Evolutionary conservation across 768 basidiomycete species (phyloP), one percentile per base, ranked within the genome.

Genomic region (Infundibulicybe gibba): DNA sequence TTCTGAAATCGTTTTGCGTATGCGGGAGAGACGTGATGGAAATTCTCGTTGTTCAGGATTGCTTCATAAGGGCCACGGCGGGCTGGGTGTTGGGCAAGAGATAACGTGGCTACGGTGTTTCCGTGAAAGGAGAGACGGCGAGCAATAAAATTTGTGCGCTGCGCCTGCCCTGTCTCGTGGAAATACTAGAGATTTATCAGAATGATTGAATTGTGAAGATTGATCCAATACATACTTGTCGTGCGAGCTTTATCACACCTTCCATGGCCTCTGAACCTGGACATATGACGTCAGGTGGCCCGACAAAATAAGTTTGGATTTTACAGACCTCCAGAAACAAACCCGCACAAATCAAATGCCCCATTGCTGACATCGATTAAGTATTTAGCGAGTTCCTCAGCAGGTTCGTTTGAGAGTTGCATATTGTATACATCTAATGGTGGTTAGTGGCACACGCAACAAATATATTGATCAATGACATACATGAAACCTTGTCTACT

Each of bases 251-350:
- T 46, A 93, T 72, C n/a, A 81, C 84, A 48, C 80, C 77, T 53
- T 94, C 92, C 86, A 92, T 88, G 0, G 91, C 90, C 63, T 94
- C 92, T 2, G 90, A 86, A 41, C 90, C 90, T 91, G 44, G 20
- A 41, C 31, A 41, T 13, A 40, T 15, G 32, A 30, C n/a, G 51
- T 33, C 3, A 32, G 32, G 17, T n/a, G 2, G 15, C 9, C 1
- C 19, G 25, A 34, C 19, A 45, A 35, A 12, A 6, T 9, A 41
- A n/a, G 19, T 16, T 3, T 14, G 17, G 41, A 42, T 39, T 19
- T 44, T 21, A 56, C 70, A 48, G 54, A 79, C 91, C 91, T 63
- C 90, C 90, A 37, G 86, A 83, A 14, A 81, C 74, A 58, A 91
- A 91, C 2, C 82, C 83, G 49, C 73, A 78, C 9, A 80, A 65